Evolutionary conservation across 1,139 yeast species (phyloP).

Genomic region (Taphrina confusa): DNA sequence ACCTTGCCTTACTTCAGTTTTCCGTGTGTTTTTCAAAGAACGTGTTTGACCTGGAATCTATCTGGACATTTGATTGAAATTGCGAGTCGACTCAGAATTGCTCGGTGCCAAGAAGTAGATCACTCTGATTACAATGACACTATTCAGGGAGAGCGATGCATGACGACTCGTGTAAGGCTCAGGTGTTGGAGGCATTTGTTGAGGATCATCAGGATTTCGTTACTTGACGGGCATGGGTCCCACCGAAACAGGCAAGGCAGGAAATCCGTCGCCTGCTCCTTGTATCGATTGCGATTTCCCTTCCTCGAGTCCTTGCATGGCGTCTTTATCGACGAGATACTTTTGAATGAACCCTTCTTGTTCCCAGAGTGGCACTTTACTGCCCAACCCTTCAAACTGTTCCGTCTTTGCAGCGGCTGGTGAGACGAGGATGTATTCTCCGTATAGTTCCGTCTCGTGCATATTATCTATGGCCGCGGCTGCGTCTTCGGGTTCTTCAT

Average conservation of each 20-base stretch:
- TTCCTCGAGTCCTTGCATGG: constrained; percentile 26
- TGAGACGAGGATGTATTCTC: constrained; percentile 44
- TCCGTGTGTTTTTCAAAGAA: no score
- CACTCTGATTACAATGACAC: no score
- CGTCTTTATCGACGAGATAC: constrained; percentile 36
- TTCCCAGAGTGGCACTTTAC: constrained; percentile 39
- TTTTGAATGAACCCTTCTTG: constrained; percentile 41
- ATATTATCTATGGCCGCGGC: constrained; percentile 48
- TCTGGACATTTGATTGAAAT: no score
- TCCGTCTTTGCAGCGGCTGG: constrained; percentile 39
- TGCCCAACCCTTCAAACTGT: constrained; percentile 37
- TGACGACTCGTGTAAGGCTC: no score
- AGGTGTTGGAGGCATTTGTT: no score
- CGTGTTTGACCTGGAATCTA: no score
- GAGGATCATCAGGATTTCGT: no score
- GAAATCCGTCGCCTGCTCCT: background rate
- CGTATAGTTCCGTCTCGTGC: constrained; percentile 45
- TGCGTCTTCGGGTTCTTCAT: constrained; percentile 45
- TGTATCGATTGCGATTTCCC: background rate
- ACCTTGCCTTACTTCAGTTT: no score
- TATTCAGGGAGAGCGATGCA: no score
- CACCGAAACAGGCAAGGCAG: constrained; percentile 11
- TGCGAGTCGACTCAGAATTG: no score
- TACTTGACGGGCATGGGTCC: constrained; percentile 17
- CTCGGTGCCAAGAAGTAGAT: no score